Evolutionary conservation across 1,284 basidiomycete species (phyloP), one percentile per base, ranked within the genome.

Genomic region (Pseudomicrostroma phylloplanum): DNA sequence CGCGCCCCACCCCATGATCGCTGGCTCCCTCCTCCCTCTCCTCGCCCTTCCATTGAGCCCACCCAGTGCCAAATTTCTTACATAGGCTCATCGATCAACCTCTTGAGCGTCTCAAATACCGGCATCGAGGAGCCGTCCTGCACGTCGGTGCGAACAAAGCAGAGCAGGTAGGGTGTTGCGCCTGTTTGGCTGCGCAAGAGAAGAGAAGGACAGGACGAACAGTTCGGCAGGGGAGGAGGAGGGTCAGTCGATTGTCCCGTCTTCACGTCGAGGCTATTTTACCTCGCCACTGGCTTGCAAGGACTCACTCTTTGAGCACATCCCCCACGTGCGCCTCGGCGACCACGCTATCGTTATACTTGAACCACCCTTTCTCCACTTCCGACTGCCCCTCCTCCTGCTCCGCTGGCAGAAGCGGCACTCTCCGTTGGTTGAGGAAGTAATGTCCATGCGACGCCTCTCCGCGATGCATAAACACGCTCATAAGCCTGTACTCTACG

Each of bases 401-500:
- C 25, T 1, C 42, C 59, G 9, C 8, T 6, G 41, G 9, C 46
- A 26, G 7, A 19, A 21, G 4, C 19, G 60, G 40, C 6, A 68
- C 26, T 0, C 65, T 64, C 25, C 75, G 65, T 62, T 75, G 67
- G 56, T 76, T 69, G 12, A 79, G 39, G 58, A 75, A 79, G 63
- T 77, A 77, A 62, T 79, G 77, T 9, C 77, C 77, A 59, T 77
- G 76, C 17, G 69, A 68, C 17, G 77, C 77, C 46, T 79, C 76
- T 36, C 77, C 74, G 15, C 94, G 88, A 80, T 98, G 94, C 72
- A 97, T 90, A 81, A 97, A 98, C 13, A 97, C 93, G 13, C 91
- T 90, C 0, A 91, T 92, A 48, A 98, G 84, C 74, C 94, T 90
- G 78, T 97, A 98, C 58, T 88, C 87, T 25, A 86, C 86, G 30